Base-by-base conservation (phyloP, 2,329 filamentous ascomycete genomes). In the Microsporum canis region DNA sequence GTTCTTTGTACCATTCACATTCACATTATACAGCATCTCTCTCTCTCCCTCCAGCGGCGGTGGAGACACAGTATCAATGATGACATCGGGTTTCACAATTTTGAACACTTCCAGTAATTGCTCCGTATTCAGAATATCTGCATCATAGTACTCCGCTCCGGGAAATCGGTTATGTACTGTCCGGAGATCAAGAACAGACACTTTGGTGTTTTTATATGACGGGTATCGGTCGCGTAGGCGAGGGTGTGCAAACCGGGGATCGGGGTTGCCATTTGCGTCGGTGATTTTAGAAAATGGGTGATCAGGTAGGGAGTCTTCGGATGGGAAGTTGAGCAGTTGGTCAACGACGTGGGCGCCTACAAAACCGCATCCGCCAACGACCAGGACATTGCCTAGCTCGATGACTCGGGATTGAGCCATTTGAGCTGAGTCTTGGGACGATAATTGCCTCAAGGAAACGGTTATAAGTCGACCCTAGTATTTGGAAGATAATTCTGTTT, bases 41-140 rank as follows among this genome's bases (percentile, higher is more conserved):
- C 86, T 79, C 60, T 75, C 73, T 14, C 72, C 73, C 6, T 68
- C 80, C 74, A 69, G 81, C 74, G 69, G 39, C 75, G 72, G 79
- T 69, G 89, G 88, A 38, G 86, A 89, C 23, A 92, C 94, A 1
- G 91, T 95, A 75, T 99, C 92, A 69, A 97, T 87, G 58, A 99
- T 89, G 12, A 95, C 83, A 70, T 91, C 85, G 23, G 92, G 91
- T 68, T 82, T 82, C 60, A 85, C 79, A 65, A 84, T 78, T 36
- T 80, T 73, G 68, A 97, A 85, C 51, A 89, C 76, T 41, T 80
- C 77, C 45, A 82, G 72, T 65, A 94, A 79, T 63, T 79, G 80
- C 60, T 79, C 78, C 17, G 77, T 70, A 64, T 88, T 84, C 60
- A 88, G 91, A 71, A 94, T 90, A 74, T 92, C 88, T 71, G 84